A percentile compares a stretch with the other conserved stretches of the same genome.
phyloP scores from a whole-genome alignment of 805 yeast genomes.

The Wickerhamiella brachini region DNA sequence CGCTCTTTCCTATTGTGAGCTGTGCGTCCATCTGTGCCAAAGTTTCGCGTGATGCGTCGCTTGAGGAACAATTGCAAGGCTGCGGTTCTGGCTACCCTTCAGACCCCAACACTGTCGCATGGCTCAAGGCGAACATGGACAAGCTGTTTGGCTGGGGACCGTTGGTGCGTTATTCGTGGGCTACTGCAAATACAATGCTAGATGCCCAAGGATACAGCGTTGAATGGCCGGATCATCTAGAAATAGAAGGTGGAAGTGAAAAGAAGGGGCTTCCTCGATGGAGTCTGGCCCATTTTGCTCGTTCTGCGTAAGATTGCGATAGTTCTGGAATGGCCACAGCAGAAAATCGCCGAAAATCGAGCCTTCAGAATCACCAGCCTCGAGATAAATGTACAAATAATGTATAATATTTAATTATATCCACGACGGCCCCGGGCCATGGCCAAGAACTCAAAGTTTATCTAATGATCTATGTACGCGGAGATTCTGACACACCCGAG shows the following conservation, averaged over 20 bases:
- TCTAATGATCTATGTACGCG: background rate
- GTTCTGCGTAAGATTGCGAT: too few species aligned
- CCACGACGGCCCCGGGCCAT: too few species aligned
- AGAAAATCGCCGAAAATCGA: too few species aligned
- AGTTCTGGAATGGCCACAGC: too few species aligned
- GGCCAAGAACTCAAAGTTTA: too few species aligned
- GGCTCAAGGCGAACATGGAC: slow-evolving; percentile 55
- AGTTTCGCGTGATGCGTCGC: slow-evolving; percentile 72
- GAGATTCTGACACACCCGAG: background rate
- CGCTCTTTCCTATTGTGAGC: slow-evolving; percentile 80
- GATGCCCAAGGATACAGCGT: slow-evolving; percentile 40
- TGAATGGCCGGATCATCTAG: slow-evolving; percentile 41
- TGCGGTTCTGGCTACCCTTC: slow-evolving; percentile 94
- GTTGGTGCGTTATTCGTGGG: slow-evolving; percentile 83
- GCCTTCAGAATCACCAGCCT: too few species aligned
- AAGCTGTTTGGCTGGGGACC: slow-evolving; percentile 76
- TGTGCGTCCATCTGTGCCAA: slow-evolving; percentile 94
- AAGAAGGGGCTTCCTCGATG: background rate
- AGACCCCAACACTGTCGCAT: slow-evolving; percentile 71
- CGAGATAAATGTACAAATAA: too few species aligned
- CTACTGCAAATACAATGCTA: slow-evolving; percentile 68
- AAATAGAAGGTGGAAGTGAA: background rate
- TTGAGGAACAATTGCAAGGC: slow-evolving; percentile 26
- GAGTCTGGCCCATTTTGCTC: background rate
- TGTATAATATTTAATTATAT: too few species aligned